These are phyloP conservation scores for Gynandropsis gynandra DNA, from an alignment of 345 rosid genomes.

Conservation along the genomic window DNA sequence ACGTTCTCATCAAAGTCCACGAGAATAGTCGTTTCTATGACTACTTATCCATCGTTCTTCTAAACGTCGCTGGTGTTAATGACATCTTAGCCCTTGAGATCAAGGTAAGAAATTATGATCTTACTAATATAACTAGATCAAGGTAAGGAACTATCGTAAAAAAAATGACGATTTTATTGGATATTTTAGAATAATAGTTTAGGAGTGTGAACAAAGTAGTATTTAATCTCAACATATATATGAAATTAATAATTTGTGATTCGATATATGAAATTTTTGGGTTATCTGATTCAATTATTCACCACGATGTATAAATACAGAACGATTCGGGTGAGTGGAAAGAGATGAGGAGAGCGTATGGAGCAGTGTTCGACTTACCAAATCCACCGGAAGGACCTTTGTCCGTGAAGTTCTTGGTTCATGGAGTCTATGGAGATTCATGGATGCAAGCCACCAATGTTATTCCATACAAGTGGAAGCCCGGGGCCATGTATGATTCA, in stretches of 20 bases:
- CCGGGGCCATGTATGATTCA: slow-evolving; percentile 42
- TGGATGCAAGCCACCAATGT: slow-evolving; percentile 38
- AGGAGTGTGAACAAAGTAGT: no score
- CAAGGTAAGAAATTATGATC: no score
- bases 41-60: slow-evolving; percentile 42
- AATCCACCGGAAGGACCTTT: slow-evolving; percentile 40
- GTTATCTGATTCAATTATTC: no score
- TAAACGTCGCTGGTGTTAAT: slow-evolving; percentile 34
- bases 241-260: no score
- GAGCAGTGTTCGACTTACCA: slow-evolving; percentile 43
- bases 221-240: no score
- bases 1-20: slow-evolving; percentile 42
- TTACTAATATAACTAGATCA: no score
- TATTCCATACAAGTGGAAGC: slow-evolving; percentile 45
- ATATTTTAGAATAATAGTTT: neutral
- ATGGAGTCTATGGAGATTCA: slow-evolving; percentile 24
- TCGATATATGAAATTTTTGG: no score
- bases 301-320: slow-evolving; percentile 23
- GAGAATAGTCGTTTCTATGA: slow-evolving; percentile 44
- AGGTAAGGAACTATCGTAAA: no score
- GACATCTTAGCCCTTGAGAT: slow-evolving; percentile 40
- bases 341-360: slow-evolving; percentile 50
- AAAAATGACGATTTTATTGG: no score
- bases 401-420: slow-evolving; percentile 34
- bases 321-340: slow-evolving; percentile 43